A percentile compares a stretch with the other conserved stretches of the same genome.
Conservation (phyloP, 495 filamentous ascomycete genomes). For the Penicillium simplicissimum region DNA sequence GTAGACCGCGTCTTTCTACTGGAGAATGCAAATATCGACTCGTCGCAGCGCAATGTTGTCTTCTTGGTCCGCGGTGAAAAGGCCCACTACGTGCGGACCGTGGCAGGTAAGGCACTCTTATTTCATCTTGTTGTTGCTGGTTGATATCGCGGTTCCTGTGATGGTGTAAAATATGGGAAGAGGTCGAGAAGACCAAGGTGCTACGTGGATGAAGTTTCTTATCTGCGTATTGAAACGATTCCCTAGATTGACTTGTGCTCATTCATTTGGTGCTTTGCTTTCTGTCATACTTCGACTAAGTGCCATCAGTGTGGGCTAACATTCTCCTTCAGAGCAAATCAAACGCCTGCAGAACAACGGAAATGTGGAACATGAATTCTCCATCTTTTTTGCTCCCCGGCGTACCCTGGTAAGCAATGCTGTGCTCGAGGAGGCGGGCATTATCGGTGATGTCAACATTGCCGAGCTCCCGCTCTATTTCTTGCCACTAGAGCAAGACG, state of each 20-base stretch:
- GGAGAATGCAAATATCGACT: constrained; percentile 91
- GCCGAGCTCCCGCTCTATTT: constrained; percentile 85
- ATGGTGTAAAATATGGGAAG: constrained; percentile 23
- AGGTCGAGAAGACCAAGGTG: constrained; percentile 54
- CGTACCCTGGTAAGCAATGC: constrained; percentile 89
- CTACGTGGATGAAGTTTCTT: constrained; percentile 55
- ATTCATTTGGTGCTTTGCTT: constrained; percentile 47
- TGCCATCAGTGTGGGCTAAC: constrained; percentile 62
- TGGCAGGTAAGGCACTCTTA: constrained; percentile 71
- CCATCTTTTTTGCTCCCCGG: constrained; percentile 88
- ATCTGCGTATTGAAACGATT: constrained; percentile 66
- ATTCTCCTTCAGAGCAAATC: constrained; percentile 73
- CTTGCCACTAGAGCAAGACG: constrained; percentile 85
- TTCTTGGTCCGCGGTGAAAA: constrained; percentile 91
- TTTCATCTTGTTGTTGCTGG: constrained; percentile 10
- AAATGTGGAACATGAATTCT: constrained; percentile 90
- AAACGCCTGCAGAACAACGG: constrained; percentile 81
- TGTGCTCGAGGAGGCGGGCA: constrained; percentile 88
- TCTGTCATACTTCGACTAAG: constrained; percentile 31
- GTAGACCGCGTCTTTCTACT: constrained; percentile 95
- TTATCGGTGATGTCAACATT: constrained; percentile 89
- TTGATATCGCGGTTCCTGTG: constrained; percentile 11
- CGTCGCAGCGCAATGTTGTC: constrained; percentile 90
- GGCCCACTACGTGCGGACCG: constrained; percentile 72
- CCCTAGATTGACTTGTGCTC: constrained; percentile 59